Evolutionary conservation across 306 rosid genomes (phyloP).

Genomic region (Canavalia ensiformis): DNA sequence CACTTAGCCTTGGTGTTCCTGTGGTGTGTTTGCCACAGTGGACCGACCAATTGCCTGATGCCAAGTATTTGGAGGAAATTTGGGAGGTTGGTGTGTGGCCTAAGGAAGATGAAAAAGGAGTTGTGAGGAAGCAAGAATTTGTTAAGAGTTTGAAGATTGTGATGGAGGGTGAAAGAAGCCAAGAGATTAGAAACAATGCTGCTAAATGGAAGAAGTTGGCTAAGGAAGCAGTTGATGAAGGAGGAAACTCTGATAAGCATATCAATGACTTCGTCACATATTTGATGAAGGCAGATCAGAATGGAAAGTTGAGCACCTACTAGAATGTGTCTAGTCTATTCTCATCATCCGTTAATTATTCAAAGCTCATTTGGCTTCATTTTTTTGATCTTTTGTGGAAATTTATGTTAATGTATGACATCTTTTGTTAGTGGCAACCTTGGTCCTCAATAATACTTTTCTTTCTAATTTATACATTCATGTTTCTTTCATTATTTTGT

Average conservation of each 20-base stretch:
- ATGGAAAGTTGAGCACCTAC: slow-evolving; percentile 36
- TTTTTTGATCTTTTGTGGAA: background rate
- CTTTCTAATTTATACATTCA: background rate
- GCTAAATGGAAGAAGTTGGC: slow-evolving; percentile 60
- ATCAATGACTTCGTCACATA: slow-evolving; percentile 56
- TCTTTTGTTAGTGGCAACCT: background rate
- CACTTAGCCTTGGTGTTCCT: slow-evolving; percentile 70
- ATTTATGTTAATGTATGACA: background rate
- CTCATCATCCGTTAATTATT: background rate
- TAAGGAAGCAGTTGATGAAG: slow-evolving; percentile 58
- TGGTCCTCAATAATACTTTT: background rate
- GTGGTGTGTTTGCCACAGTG: slow-evolving; percentile 75
- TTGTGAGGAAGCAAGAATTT: slow-evolving; percentile 63
- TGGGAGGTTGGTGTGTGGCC: slow-evolving; percentile 74
- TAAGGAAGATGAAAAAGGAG: slow-evolving; percentile 64
- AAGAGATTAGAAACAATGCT: slow-evolving; percentile 55
- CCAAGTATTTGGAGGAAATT: slow-evolving; percentile 65
- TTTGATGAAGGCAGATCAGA: slow-evolving; percentile 43
- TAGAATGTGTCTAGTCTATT: background rate
- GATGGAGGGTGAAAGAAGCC: slow-evolving; percentile 62
- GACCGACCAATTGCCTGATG: slow-evolving; percentile 74
- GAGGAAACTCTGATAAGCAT: slow-evolving; percentile 60
- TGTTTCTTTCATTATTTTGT: background rate
- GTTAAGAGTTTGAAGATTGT: slow-evolving; percentile 58
- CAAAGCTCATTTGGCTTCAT: background rate